These are phyloP conservation scores for Raphanus raphanistrum DNA, from an alignment of 345 rosid genomes.

Conservation along the genomic window DNA sequence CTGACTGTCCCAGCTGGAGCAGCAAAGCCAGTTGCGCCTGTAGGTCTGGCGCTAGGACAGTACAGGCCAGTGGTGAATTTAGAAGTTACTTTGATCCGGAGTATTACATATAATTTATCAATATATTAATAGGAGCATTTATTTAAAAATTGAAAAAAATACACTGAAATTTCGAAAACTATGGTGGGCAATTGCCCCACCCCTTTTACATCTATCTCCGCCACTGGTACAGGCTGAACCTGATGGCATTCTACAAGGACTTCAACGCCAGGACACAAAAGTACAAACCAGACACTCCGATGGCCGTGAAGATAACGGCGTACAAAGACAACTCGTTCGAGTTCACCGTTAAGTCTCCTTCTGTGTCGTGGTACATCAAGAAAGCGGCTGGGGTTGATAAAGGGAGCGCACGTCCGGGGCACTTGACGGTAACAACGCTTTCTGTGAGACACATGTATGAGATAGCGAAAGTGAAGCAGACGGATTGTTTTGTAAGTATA, in stretches of 20 bases:
- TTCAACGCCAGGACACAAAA: conserved; percentile 93
- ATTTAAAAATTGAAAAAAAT: too few relatives aligned
- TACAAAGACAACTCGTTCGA: conserved; percentile 92
- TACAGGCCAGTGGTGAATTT: too few relatives aligned
- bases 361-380: conserved; percentile 84
- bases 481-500: conserved; percentile 81
- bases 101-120: too few relatives aligned
- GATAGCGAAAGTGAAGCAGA: conserved; percentile 92
- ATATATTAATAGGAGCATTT: too few relatives aligned
- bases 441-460: conserved; percentile 72
- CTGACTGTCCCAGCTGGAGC: conserved; percentile 81
- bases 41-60: conserved; percentile 57
- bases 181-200: too few relatives aligned
- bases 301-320: conserved; percentile 84
- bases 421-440: conserved; percentile 64
- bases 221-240: conserved; percentile 80
- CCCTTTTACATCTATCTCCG: too few relatives aligned
- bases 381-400: conserved; percentile 84
- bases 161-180: too few relatives aligned
- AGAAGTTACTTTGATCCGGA: too few relatives aligned
- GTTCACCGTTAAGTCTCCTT: conserved; percentile 74
- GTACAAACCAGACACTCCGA: conserved; percentile 87
- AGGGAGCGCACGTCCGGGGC: conserved; percentile 79
- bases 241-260: conserved; percentile 98
- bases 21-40: conserved; percentile 74